Conservation (phyloP, 768 basidiomycete genomes). For the Collybia sordida region DNA sequence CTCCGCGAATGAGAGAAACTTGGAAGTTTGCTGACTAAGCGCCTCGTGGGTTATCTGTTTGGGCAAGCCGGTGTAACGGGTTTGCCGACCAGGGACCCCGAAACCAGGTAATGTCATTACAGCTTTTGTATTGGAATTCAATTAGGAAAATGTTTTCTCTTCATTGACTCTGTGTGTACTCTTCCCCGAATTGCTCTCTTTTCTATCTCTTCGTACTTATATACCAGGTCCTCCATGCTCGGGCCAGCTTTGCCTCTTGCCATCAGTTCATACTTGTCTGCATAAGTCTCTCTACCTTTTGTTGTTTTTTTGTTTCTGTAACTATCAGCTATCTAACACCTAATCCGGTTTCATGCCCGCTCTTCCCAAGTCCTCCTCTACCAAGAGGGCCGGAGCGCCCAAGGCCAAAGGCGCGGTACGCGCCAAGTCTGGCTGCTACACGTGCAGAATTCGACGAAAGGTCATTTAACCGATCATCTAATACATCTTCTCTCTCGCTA, state of each 20-base stretch:
- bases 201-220: conserved; percentile 31
- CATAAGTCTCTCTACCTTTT: conserved; percentile 12
- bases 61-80: conserved; percentile 6
- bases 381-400: conserved; percentile 51
- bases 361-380: conserved; percentile 38
- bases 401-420: conserved; percentile 82
- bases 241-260: conserved; percentile 12
- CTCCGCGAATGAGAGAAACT: not conserved
- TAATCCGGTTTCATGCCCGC: conserved; percentile 31
- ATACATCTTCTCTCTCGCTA: conserved; percentile 9
- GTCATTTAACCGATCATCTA: conserved; percentile 33
- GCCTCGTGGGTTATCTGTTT: conserved; percentile 4
- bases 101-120: conserved; percentile 8
- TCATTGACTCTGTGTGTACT: conserved; percentile 8
- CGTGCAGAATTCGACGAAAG: conserved; percentile 85
- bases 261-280: conserved; percentile 12
- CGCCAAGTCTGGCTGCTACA: conserved; percentile 89
- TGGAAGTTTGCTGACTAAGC: not conserved
- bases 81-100: conserved; percentile 20
- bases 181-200: conserved; percentile 18
- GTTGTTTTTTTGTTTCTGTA: conserved; percentile 8
- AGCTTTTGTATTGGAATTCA: conserved; percentile 6
- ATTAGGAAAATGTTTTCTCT: conserved; percentile 7
- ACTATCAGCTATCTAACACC: conserved; percentile 11
- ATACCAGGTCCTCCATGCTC: conserved; percentile 28